A percentile compares a stretch with the other conserved stretches of the same genome.
Conservation (phyloP, 257 asterid species). For the Leptodermis oblonga region DNA sequence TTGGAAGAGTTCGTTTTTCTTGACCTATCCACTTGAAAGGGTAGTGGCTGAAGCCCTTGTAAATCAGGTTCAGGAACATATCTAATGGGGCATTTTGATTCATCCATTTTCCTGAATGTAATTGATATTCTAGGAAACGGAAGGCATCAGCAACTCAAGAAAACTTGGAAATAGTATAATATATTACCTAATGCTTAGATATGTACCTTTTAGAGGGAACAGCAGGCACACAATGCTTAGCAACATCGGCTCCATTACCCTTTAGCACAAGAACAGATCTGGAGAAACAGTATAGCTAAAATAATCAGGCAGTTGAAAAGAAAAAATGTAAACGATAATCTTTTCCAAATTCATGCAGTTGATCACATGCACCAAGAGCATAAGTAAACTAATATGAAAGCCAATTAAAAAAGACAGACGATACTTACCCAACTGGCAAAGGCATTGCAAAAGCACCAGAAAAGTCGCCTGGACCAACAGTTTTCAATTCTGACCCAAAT, state of each 20-base stretch:
- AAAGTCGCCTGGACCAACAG: conserved; percentile 33
- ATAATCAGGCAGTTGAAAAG: neutral
- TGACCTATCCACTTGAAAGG: conserved; percentile 27
- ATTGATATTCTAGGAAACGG: conserved; percentile 64
- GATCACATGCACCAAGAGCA: conserved; percentile 1
- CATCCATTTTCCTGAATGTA: conserved; percentile 90
- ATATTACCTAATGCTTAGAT: neutral
- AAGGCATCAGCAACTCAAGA: neutral
- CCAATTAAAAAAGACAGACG: neutral
- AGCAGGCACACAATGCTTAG: conserved; percentile 47
- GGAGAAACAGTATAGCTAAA: conserved; percentile 13
- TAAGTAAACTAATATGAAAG: neutral
- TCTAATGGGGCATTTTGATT: conserved; percentile 54
- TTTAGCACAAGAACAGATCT: conserved; percentile 47
- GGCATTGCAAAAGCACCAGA: conserved; percentile 32
- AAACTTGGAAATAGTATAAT: neutral
- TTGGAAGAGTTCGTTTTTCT: conserved; percentile 32
- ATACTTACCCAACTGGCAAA: conserved; percentile 44
- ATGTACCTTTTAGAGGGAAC: conserved; percentile 38
- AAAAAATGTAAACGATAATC: neutral
- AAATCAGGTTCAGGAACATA: conserved; percentile 65
- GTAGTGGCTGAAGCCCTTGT: conserved; percentile 73
- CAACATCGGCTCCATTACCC: conserved; percentile 46
- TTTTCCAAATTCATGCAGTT: neutral
- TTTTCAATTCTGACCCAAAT: conserved; percentile 37